Evolutionary conservation across 2,329 filamentous ascomycete species (phyloP).

Genomic region (Trichoderma sp.): DNA sequence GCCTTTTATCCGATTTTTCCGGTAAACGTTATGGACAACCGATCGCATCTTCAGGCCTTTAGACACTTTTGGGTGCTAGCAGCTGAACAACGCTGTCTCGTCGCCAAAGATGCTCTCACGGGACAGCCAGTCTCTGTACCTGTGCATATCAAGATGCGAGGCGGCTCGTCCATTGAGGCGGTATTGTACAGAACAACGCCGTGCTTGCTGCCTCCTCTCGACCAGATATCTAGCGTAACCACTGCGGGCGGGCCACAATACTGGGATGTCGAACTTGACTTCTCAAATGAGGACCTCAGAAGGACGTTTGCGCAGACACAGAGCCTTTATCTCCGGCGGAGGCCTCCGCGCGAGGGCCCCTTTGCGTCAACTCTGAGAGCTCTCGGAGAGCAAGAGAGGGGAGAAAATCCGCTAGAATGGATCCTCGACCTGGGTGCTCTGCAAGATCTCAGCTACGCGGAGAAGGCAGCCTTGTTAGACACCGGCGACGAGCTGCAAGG

Average conservation of each 20-base stretch:
- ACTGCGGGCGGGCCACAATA: conserved; percentile 63
- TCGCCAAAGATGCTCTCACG: conserved; percentile 83
- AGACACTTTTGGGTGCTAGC: conserved; percentile 96
- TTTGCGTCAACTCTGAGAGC: conserved; percentile 75
- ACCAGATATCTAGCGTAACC: conserved; percentile 56
- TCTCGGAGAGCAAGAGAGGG: conserved; percentile 49
- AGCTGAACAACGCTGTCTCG: conserved; percentile 81
- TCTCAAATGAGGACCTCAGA: conserved; percentile 61
- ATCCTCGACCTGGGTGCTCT: conserved; percentile 63
- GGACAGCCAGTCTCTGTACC: conserved; percentile 73
- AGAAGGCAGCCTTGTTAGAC: conserved; percentile 61
- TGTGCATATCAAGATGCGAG: conserved; percentile 60
- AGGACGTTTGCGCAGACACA: conserved; percentile 64
- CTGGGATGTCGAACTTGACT: conserved; percentile 80
- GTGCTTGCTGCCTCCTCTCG: conserved; percentile 62
- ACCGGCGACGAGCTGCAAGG: conserved; percentile 47
- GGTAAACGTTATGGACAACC: conserved; percentile 84
- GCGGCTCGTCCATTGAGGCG: conserved; percentile 37
- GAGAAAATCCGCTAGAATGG: conserved; percentile 62
- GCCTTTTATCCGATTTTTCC: conserved; percentile 95
- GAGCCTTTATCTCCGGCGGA: conserved; percentile 68
- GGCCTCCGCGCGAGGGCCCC: conserved; percentile 62
- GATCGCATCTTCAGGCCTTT: conserved; percentile 91
- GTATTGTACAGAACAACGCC: conserved; percentile 49
- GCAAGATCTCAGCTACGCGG: conserved; percentile 57